phyloP scores from a whole-genome alignment of 768 basidiomycete genomes.

The Mycena amicta region DNA sequence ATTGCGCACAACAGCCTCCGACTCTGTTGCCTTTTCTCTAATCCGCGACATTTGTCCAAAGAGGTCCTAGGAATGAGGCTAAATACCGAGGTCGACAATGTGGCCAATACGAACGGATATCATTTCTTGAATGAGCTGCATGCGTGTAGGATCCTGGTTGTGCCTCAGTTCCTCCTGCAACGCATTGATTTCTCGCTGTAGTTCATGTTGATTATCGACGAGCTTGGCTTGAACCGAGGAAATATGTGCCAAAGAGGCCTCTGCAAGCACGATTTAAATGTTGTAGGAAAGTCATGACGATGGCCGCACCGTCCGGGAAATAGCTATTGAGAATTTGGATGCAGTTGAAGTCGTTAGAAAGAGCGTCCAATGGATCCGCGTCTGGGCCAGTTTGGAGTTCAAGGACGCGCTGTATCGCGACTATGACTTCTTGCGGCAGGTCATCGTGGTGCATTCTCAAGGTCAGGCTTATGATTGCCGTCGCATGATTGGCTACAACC shows the following conservation, averaged over 20 bases:
- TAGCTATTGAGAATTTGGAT: conserved; percentile 64
- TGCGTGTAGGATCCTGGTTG: conserved; percentile 85
- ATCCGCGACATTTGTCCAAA: conserved; percentile 95
- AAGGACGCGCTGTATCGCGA: conserved; percentile 72
- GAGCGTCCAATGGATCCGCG: conserved; percentile 58
- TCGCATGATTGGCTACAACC: background rate
- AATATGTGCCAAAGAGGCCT: conserved; percentile 73
- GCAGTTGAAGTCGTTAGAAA: conserved; percentile 60
- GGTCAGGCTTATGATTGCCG: background rate
- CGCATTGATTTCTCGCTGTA: conserved; percentile 71
- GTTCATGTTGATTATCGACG: conserved; percentile 64
- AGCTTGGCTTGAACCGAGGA: conserved; percentile 72
- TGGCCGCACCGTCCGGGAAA: conserved; percentile 73
- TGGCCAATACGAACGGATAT: conserved; percentile 69
- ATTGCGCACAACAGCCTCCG: conserved; percentile 91
- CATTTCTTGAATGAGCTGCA: conserved; percentile 93
- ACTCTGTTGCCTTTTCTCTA: conserved; percentile 94
- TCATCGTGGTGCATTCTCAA: conserved; percentile 45
- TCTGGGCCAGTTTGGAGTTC: conserved; percentile 49
- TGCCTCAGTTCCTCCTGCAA: conserved; percentile 67
- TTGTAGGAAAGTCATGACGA: conserved; percentile 7
- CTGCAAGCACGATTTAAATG: conserved; percentile 46
- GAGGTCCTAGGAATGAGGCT: conserved; percentile 63
- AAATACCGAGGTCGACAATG: background rate
- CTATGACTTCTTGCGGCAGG: conserved; percentile 66